Evolutionary conservation across 306 rosid genomes (phyloP).

Genomic region (Trichosanthes truncata): DNA sequence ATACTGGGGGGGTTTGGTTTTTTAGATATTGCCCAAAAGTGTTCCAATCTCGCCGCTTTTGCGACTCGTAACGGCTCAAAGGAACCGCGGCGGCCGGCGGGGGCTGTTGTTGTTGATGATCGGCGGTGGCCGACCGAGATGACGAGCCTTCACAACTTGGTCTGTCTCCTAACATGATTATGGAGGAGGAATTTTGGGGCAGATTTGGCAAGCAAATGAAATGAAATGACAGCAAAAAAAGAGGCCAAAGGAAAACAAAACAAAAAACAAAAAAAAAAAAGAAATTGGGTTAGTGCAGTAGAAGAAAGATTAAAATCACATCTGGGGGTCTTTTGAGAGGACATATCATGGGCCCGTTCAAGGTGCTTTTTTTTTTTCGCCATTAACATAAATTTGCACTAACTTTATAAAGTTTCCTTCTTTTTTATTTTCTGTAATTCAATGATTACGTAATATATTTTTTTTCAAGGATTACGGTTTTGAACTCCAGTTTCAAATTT

Average conservation of each 20-base stretch:
- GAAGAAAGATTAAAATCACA: slow-evolving; percentile 68
- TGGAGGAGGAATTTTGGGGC: slow-evolving; percentile 13
- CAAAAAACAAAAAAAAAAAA: slow-evolving; percentile 5
- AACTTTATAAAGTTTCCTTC: slow-evolving; percentile 1
- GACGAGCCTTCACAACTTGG: slow-evolving; percentile 37
- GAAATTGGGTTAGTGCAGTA: slow-evolving; percentile 40
- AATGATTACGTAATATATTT: background rate
- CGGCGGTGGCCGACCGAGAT: slow-evolving; percentile 10
- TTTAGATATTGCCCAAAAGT: slow-evolving; percentile 72
- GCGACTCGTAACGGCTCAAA: slow-evolving; percentile 76
- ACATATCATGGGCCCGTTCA: slow-evolving; percentile 62
- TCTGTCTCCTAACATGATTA: slow-evolving; percentile 37
- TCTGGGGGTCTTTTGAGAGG: slow-evolving; percentile 66
- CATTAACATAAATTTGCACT: background rate
- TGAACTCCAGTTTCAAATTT: background rate
- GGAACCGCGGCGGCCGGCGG: slow-evolving; percentile 19
- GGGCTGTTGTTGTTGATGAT: slow-evolving; percentile 14
- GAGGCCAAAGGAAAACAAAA: background rate
- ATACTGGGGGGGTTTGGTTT: slow-evolving; percentile 59
- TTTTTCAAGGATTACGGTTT: background rate
- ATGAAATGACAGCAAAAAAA: background rate
- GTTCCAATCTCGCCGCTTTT: slow-evolving; percentile 87
- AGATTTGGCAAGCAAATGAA: slow-evolving; percentile 16
- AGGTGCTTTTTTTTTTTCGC: slow-evolving; percentile 37
- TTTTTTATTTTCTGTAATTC: background rate